Evolutionary conservation across 345 rosid species (phyloP).

Genomic region (Lepidium sativum): DNA sequence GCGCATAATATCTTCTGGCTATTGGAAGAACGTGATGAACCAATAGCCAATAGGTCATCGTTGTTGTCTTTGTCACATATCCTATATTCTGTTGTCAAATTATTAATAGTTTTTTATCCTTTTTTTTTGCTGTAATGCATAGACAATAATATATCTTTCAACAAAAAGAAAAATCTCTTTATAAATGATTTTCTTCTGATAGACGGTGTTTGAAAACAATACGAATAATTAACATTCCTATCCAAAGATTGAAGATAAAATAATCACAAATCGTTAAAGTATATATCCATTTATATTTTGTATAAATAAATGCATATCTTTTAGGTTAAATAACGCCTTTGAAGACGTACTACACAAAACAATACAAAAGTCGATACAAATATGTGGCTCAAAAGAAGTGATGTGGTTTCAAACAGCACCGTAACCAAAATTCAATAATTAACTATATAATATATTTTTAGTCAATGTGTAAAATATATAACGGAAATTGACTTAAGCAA

Average conservation of each 20-base stretch:
- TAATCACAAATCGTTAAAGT: not conserved
- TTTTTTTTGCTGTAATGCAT: too few species aligned
- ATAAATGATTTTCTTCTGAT: not conserved
- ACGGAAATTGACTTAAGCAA: slow-evolving; percentile 14
- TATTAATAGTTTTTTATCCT: too few species aligned
- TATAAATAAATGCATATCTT: not conserved
- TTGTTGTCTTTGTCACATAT: too few species aligned
- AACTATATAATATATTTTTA: not conserved
- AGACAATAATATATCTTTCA: too few species aligned
- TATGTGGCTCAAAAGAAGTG: not conserved
- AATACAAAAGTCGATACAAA: not conserved
- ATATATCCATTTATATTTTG: not conserved
- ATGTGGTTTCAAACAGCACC: slow-evolving; percentile 12
- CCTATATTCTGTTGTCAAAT: too few species aligned
- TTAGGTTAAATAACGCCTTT: slow-evolving; percentile 6
- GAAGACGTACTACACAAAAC: not conserved
- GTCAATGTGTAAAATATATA: not conserved
- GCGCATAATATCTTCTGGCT: too few species aligned
- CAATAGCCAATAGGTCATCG: too few species aligned
- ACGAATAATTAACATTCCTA: not conserved
- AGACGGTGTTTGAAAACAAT: too few species aligned
- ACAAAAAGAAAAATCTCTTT: too few species aligned
- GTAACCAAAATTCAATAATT: not conserved
- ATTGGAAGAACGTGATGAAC: too few species aligned
- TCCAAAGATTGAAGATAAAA: not conserved